phyloP scores from a whole-genome alignment of 805 yeast genomes.

The Lachancea kluyveri region DNA sequence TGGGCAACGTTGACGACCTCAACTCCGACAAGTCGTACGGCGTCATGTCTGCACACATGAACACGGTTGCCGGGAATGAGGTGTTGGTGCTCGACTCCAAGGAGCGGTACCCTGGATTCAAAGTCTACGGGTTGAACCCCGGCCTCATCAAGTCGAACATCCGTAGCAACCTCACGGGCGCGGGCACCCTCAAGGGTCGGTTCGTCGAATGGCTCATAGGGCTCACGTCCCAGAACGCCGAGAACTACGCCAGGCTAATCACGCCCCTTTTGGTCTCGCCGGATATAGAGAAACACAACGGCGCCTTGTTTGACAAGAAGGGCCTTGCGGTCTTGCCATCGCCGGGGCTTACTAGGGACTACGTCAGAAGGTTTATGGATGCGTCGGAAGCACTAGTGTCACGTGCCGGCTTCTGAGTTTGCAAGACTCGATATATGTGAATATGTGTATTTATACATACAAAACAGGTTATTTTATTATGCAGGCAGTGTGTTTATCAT shows the following conservation, averaged over 20 bases:
- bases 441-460: no score
- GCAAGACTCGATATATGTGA: no score
- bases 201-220: constrained; percentile 28
- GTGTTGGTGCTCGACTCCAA: constrained; percentile 26
- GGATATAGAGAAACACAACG: constrained; percentile 27
- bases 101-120: constrained; percentile 17
- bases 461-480: no score
- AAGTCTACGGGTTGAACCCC: constrained; percentile 36
- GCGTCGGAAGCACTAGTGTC: constrained; percentile 21
- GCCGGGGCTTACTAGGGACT: constrained; percentile 25
- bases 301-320: constrained; percentile 28
- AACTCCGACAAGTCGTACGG: constrained; percentile 31
- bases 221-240: constrained; percentile 29
- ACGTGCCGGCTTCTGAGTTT: no score
- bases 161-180: constrained; percentile 31
- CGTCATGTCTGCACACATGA: constrained; percentile 30
- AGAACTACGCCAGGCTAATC: constrained; percentile 29
- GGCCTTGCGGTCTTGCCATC: constrained; percentile 26
- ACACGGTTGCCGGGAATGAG: constrained; percentile 40
- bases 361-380: constrained; percentile 24
- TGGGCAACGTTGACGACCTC: constrained; percentile 32
- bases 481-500: no score
- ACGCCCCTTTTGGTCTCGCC: constrained; percentile 29
- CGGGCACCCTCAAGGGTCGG: constrained; percentile 19
- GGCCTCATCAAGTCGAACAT: constrained; percentile 34